Evolutionary conservation across 176 grass and related monocot genomes (phyloP).

Genomic region (Oryza meyeriana): DNA sequence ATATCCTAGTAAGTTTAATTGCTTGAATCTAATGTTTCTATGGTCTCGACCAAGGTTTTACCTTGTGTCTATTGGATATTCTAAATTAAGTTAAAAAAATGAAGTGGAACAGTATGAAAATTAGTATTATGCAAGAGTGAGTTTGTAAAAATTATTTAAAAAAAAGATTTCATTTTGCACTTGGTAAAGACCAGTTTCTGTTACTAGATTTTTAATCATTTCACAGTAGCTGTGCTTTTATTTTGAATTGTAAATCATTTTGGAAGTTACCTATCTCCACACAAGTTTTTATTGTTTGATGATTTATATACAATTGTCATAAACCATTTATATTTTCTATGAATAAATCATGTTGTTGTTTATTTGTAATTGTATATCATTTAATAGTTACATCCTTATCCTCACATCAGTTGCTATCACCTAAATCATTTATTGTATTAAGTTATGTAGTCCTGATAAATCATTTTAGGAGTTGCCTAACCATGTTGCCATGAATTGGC

Average conservation of each 20-base stretch:
- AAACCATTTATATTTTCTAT: neutral
- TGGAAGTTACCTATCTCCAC: slow-evolving; percentile 1
- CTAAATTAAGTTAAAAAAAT: neutral
- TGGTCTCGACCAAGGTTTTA: neutral
- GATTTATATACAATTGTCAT: neutral
- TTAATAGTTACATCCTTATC: neutral
- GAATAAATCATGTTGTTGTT: neutral
- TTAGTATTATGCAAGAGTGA: neutral
- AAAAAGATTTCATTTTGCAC: neutral
- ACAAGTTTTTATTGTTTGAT: neutral
- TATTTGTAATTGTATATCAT: neutral
- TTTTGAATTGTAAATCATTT: neutral
- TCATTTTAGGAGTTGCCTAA: neutral
- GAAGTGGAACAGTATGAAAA: neutral
- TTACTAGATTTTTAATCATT: neutral
- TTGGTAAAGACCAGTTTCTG: slow-evolving; percentile 9
- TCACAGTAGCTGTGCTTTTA: neutral
- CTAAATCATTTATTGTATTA: neutral
- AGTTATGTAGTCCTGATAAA: neutral
- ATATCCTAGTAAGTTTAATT: neutral
- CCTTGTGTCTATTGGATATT: neutral
- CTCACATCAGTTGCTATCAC: neutral
- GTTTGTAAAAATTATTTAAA: neutral
- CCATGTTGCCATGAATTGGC: neutral
- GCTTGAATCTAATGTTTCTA: neutral